phyloP scores from a whole-genome alignment of 768 basidiomycete genomes.

The Pisolithus orientalis region DNA sequence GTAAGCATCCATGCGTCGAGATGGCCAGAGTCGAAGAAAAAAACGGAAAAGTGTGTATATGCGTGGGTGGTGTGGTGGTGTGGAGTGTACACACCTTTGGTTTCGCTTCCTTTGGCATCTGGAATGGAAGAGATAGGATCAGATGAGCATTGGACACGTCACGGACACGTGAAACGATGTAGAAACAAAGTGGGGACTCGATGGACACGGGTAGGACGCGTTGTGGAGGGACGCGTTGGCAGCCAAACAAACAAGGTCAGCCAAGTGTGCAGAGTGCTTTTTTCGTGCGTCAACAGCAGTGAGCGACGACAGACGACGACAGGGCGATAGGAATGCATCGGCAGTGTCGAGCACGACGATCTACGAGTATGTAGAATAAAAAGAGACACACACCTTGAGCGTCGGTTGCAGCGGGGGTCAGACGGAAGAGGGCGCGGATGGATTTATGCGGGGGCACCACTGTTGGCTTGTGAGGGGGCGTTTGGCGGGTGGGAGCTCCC shows the following conservation, averaged over 20 bases:
- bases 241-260: constrained; percentile 30
- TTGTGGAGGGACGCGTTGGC: constrained; percentile 32
- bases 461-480: constrained; percentile 26
- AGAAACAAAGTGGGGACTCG: constrained; percentile 20
- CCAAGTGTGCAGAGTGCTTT: not conserved
- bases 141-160: constrained; percentile 37
- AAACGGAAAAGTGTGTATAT: constrained; percentile 11
- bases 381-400: constrained; percentile 22
- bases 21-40: constrained; percentile 4
- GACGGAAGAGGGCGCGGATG: constrained; percentile 15
- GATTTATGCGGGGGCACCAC: constrained; percentile 31
- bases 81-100: constrained; percentile 48
- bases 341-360: constrained; percentile 20
- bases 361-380: constrained; percentile 14
- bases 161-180: constrained; percentile 24
- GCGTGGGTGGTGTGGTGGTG: not conserved
- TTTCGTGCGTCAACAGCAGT: constrained; percentile 21
- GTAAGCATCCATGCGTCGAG: constrained; percentile 9
- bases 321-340: not conserved
- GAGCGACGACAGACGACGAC: constrained; percentile 8
- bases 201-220: constrained; percentile 18
- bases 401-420: constrained; percentile 20
- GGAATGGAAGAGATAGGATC: constrained; percentile 25
- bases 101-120: constrained; percentile 82
- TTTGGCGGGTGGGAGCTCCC: constrained; percentile 31